A percentile compares a stretch with the other conserved stretches of the same genome.
Conservation (phyloP, 1,139 yeast species). For the Pneumocystis jirovecii region DNA sequence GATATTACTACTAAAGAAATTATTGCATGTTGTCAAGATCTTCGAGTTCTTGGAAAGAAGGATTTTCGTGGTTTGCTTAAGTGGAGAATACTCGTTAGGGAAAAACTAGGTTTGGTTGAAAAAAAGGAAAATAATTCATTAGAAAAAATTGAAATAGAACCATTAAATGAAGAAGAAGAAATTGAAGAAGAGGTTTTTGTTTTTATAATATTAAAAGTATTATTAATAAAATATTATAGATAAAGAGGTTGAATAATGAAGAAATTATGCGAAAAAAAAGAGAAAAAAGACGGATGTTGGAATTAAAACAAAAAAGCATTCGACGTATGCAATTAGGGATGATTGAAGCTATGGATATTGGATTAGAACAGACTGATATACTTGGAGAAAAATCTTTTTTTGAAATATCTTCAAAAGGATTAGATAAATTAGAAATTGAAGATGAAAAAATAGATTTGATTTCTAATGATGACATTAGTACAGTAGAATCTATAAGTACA, state of each 20-base stretch:
- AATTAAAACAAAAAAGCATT: slow-evolving; percentile 73
- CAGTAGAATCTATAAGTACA: slow-evolving; percentile 18
- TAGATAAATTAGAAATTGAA: slow-evolving; percentile 64
- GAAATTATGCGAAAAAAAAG: slow-evolving; percentile 58
- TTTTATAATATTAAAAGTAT: not conserved
- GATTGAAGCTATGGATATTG: slow-evolving; percentile 84
- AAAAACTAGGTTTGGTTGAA: slow-evolving; percentile 52
- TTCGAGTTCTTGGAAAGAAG: slow-evolving; percentile 83
- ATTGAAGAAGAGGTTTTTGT: slow-evolving; percentile 52
- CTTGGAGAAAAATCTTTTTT: slow-evolving; percentile 64
- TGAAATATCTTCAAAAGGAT: slow-evolving; percentile 61
- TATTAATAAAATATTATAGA: slow-evolving; percentile 11
- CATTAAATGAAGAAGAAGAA: slow-evolving; percentile 73
- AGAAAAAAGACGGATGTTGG: slow-evolving; percentile 69
- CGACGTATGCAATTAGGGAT: slow-evolving; percentile 90
- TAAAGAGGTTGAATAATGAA: slow-evolving; percentile 55
- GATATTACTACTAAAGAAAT: slow-evolving; percentile 67
- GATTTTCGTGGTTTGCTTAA: slow-evolving; percentile 73
- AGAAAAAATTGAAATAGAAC: slow-evolving; percentile 42
- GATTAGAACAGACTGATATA: slow-evolving; percentile 76
- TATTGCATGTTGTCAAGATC: slow-evolving; percentile 70
- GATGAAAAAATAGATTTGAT: slow-evolving; percentile 70
- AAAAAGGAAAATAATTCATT: slow-evolving; percentile 31
- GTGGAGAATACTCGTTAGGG: slow-evolving; percentile 83
- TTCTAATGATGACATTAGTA: slow-evolving; percentile 21